Base-by-base conservation (phyloP, 768 basidiomycete species). In the Lanmaoa pseudosensibilis region DNA sequence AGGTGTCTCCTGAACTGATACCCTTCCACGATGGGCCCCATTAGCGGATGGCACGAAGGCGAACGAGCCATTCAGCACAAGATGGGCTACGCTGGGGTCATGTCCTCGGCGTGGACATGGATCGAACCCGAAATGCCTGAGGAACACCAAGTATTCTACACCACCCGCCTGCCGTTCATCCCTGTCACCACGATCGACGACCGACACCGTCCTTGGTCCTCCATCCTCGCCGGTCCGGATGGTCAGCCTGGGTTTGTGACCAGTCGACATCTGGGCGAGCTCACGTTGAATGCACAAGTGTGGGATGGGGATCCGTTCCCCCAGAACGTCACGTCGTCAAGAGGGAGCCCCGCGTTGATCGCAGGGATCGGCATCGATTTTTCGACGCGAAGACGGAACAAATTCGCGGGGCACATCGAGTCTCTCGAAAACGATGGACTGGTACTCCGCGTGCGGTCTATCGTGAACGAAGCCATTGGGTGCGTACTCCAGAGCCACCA, bases 281-380 rank as follows among this genome's bases (percentile, higher is more conserved):
- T 30, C 58, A 84, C 36, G 57, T 65, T 46, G 70, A 67, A 75
- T 38, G 76, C 77, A 4, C 65, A 66, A 19, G 55, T 81, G 5
- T 84, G 81, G 82, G 72, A 77, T 1, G 84, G 84, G 0, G 86
- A 88, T 43, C 86, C 86, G 2, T 68, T 86, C 15, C 39, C 70
- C 30, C 67, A 76, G 44, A 81, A 77, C 52, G 57, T 73, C 12
- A 21, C 45, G 11, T 27, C 51, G 7, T 37, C 58, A 15, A 54
- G 6, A 13, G 45, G 36, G 2, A 15, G 19, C 4, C 59, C 63
- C 1, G 69, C 71, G 56, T 66, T 84, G 21, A 72, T 83, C 18
- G 83, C 83, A 5, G 85, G 86, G 0, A 81, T 87, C 39, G 86
- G 85, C 1, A 75, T 87, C 46, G 82, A 87, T 55, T 78, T 84